Conservation (phyloP, 495 filamentous ascomycete species). For the Aspergillus biplanus region DNA sequence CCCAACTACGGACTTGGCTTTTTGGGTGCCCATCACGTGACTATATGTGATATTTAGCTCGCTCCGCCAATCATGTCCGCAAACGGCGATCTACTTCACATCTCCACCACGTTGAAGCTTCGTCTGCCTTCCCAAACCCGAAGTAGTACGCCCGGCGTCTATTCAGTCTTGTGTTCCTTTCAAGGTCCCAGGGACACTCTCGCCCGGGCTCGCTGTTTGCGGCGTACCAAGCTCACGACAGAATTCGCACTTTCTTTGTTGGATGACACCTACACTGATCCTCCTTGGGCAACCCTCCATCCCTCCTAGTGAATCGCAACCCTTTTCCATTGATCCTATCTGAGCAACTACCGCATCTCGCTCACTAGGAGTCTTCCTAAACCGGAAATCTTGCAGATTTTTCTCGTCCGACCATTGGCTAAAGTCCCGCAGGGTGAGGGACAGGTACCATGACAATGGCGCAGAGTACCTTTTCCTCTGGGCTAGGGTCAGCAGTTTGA, state of each 20-base stretch:
- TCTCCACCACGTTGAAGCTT: not conserved
- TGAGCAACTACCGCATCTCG: not conserved
- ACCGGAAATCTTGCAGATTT: not conserved
- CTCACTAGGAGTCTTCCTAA: conserved; percentile 1
- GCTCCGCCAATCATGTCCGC: conserved; percentile 22
- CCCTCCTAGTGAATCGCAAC: not conserved
- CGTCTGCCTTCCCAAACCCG: no score
- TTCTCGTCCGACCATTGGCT: not conserved
- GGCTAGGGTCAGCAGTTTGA: not conserved
- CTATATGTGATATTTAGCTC: not conserved
- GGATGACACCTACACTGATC: conserved; percentile 24
- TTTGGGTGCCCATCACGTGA: conserved; percentile 14
- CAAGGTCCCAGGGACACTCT: conserved; percentile 20
- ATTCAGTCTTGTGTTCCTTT: conserved; percentile 7
- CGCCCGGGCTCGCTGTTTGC: conserved; percentile 16
- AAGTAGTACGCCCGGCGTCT: not conserved
- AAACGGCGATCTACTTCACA: conserved; percentile 23
- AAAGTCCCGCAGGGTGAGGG: not conserved
- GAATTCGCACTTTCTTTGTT: not conserved
- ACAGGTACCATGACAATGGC: not conserved
- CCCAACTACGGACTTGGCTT: not conserved
- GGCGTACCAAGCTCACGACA: not conserved
- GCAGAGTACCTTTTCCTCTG: not conserved
- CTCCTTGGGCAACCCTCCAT: not conserved
- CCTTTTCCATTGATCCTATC: not conserved